Percentiles rank a stretch among this genome's conserved stretches.
These are phyloP conservation scores for Talaromyces thailandensis DNA, from an alignment of 495 filamentous ascomycete genomes.

Conservation along the genomic window DNA sequence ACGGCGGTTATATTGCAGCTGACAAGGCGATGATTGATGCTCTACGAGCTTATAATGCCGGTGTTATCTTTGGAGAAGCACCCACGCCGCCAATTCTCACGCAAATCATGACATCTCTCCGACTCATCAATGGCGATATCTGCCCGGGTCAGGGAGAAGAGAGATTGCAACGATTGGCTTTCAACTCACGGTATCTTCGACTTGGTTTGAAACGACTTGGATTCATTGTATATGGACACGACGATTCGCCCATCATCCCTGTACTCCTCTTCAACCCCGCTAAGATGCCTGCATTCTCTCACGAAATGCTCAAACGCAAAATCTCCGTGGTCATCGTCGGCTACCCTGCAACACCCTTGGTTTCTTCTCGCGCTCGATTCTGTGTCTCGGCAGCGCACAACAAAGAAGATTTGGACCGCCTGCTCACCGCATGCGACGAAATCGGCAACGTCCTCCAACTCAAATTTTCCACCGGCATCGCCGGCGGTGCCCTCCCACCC, in stretches of 20 bases:
- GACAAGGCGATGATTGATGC: conserved; percentile 89
- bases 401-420: conserved; percentile 91
- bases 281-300: conserved; percentile 96
- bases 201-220: conserved; percentile 94
- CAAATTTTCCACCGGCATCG: conserved; percentile 91
- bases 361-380: conserved; percentile 88
- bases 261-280: conserved; percentile 90
- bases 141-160: conserved; percentile 90
- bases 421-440: conserved; percentile 85
- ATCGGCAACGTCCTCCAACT: conserved; percentile 86
- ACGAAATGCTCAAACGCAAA: conserved; percentile 95
- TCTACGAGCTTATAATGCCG: conserved; percentile 76
- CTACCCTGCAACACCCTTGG: conserved; percentile 94
- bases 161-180: conserved; percentile 88
- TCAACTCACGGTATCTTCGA: conserved; percentile 96
- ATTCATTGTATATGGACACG: conserved; percentile 92
- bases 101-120: conserved; percentile 78
- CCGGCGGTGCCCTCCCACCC: conserved; percentile 71
- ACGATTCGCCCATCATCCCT: conserved; percentile 96
- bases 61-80: conserved; percentile 79
- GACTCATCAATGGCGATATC: conserved; percentile 81
- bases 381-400: conserved; percentile 95
- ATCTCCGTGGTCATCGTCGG: conserved; percentile 98
- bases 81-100: conserved; percentile 77
- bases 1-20: conserved; percentile 90